Base-by-base conservation (phyloP, 345 rosid genomes). In the Luvunga scandens region DNA sequence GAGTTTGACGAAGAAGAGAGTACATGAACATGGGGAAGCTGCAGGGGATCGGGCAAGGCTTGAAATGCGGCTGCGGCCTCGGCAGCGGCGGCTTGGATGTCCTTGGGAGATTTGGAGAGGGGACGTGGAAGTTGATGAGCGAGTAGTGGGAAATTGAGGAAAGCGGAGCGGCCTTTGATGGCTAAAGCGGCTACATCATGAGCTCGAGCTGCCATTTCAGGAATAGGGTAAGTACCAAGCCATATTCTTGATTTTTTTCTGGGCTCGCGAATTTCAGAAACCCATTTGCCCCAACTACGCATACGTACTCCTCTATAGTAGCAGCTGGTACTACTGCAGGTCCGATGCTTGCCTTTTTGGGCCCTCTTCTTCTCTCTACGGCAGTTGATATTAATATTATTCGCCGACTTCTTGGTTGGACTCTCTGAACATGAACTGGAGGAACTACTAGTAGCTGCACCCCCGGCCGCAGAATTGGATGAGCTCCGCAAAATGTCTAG, bases 251-350 rank as follows among this genome's bases (percentile, higher is more conserved):
- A 92, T 74, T 92, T 92, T 79, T 92, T 92, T 71, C 84, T 84
- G 0, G 97, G 97, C 73, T 92, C 94, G 78, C 97, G 83, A 72
- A 92, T 92, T 78, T 92, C 97, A 1, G 93, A 92, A 21, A 92
- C 97, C 97, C 97, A 92, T 88, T 89, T 92, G n/a, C 97, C 97
- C 97, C 97, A 92, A 48, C 92, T 92, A 28, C 97, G 77, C 97
- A 84, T 90, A 28, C 97, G 62, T 3, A 92, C 94, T 53, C 97
- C 97, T 67, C 97, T 85, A 50, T 83, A 92, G 50, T 18, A 45
- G 18, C 50, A 12, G 50, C 18, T 4, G 50, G 16, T 45, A 3
- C 50, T 45, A 45, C 18, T 45, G 50, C 50, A 45, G 6, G 88
- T 88, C 5, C 88, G 90, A 72, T 90, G 92, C 64, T 82, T 77